Evolutionary conservation across 2,329 filamentous ascomycete genomes (phyloP).

Genomic region (Sarocladium strictum): DNA sequence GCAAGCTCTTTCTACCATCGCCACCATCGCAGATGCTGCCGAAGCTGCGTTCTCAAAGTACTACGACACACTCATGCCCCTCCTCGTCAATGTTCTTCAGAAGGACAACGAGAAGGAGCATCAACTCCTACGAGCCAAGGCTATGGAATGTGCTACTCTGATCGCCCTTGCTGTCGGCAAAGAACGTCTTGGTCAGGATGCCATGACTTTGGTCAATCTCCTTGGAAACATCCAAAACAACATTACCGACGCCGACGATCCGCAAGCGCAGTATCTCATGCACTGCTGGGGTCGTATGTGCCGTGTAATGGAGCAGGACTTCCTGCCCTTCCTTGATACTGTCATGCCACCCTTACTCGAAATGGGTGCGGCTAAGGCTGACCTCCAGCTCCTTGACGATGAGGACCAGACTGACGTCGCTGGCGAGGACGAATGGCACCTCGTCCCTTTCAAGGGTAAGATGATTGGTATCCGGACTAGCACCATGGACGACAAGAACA

Average conservation of each 20-base stretch:
- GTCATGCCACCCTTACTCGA: constrained; percentile 94
- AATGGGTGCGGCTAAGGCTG: constrained; percentile 89
- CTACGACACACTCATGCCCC: constrained; percentile 92
- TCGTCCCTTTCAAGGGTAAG: constrained; percentile 94
- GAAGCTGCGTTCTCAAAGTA: constrained; percentile 93
- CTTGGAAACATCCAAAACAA: constrained; percentile 80
- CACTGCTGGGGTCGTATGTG: constrained; percentile 99
- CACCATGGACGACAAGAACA: constrained; percentile 96
- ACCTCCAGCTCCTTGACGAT: constrained; percentile 92
- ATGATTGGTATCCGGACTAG: constrained; percentile 98
- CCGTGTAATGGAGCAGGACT: constrained; percentile 82
- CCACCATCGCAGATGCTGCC: constrained; percentile 96
- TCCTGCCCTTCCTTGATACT: constrained; percentile 83
- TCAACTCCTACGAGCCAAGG: constrained; percentile 85
- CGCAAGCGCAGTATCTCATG: constrained; percentile 92
- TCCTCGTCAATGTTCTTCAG: constrained; percentile 82
- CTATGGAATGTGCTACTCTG: constrained; percentile 97
- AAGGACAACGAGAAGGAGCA: constrained; percentile 93
- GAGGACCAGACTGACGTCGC: constrained; percentile 92
- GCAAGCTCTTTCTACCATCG: constrained; percentile 94
- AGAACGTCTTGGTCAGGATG: constrained; percentile 82
- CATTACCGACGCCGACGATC: constrained; percentile 88
- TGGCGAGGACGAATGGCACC: constrained; percentile 94
- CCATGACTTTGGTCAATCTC: constrained; percentile 79
- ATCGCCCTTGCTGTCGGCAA: constrained; percentile 94